Evolutionary conservation across 208 protist species (phyloP), one percentile per base, ranked within the genome.

Genomic region (Leishmania tropica): DNA sequence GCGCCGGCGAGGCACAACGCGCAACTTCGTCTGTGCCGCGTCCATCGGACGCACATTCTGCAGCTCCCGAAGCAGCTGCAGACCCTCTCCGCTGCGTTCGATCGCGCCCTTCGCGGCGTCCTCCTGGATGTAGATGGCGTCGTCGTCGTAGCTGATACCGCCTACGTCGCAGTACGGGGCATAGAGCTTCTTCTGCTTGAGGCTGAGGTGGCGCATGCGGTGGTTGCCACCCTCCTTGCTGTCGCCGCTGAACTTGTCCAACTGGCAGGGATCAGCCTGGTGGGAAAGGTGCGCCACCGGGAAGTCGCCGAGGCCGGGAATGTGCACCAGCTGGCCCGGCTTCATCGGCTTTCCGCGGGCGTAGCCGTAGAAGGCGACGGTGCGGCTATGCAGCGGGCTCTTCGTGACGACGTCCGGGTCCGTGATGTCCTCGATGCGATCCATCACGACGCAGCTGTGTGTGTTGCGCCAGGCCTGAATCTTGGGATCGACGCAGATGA

Each of bases 121-220:
- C 75, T 96, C 90, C 54, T 98, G 87, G 80, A 99, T 97, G 87
- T 99, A 99, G 76, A 99, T 97, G 60, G 97, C 98, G 89, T 99
- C 99, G 60, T 99, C 96, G 85, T 99, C 99, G 89, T 99, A 99
- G 62, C 97, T 92, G 79, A 99, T 93, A 60, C 98, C 98, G 70
- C 99, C 99, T 40, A 99, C 91, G 87, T 99, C 98, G 85, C 93
- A 94, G 94, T 99, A 99, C 40, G 99, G 99, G 42, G 99, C 99
- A 89, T 99, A 99, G 1, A 99, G 83, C 56, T 96, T 88, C 86
- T 97, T 96, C 79, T 99, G 92, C 85, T 99, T 99, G 53, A 97
- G 92, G 67, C 88, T 97, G 5, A 99, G 87, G 45, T 97, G 97
- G 37, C 96, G 93, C 90, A 98, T 98, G 78, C 97, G 97, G 81